phyloP scores from a whole-genome alignment of 1,284 basidiomycete species.

The Pterula multifida region DNA sequence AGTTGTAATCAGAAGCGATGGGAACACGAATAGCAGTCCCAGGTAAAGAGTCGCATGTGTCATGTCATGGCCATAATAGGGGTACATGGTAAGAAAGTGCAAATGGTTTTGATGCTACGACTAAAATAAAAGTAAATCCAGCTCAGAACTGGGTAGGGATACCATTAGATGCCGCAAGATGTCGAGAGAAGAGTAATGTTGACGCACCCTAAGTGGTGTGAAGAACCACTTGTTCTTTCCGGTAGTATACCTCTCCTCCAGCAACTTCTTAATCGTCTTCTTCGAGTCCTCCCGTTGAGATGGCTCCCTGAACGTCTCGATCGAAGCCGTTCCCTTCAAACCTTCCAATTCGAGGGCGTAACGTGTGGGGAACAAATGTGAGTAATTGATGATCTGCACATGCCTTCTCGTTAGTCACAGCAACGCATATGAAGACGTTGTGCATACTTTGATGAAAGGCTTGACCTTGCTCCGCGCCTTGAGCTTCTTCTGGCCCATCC shows the following conservation, averaged over 20 bases:
- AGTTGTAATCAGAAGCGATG: too few relatives aligned
- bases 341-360: conserved; percentile 91
- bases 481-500: conserved; percentile 93
- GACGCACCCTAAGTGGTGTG: conserved; percentile 60
- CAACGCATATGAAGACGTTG: neutral
- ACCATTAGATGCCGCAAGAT: neutral
- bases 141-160: neutral
- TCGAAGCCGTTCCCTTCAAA: conserved; percentile 72
- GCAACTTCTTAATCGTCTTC: conserved; percentile 90
- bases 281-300: conserved; percentile 87
- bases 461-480: conserved; percentile 89
- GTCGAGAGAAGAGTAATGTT: conserved; percentile 9
- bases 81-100: neutral
- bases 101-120: conserved; percentile 1
- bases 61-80: conserved; percentile 1
- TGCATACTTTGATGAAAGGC: conserved; percentile 92
- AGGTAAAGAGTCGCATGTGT: neutral
- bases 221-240: conserved; percentile 98
- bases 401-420: neutral
- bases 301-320: conserved; percentile 93
- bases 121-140: neutral
- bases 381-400: conserved; percentile 80
- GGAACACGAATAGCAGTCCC: too few relatives aligned
- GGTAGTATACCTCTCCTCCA: conserved; percentile 84
- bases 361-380: conserved; percentile 94